Percentiles rank a stretch among this genome's conserved stretches.
These are phyloP conservation scores for Colletotrichum chlorophyti DNA, from an alignment of 2,329 filamentous ascomycete genomes.

Conservation along the genomic window DNA sequence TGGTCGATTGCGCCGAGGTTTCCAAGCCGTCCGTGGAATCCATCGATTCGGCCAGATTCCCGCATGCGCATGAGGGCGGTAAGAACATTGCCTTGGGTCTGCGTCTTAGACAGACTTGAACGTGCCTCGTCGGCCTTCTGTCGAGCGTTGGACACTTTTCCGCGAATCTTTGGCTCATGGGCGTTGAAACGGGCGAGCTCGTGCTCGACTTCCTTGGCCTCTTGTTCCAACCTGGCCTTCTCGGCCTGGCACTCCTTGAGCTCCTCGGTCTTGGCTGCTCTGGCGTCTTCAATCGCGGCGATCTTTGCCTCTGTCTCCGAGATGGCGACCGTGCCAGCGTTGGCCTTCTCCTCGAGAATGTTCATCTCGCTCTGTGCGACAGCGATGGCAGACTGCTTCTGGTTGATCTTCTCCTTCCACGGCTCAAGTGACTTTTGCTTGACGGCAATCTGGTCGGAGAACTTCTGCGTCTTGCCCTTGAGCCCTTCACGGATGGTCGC, in stretches of 20 bases:
- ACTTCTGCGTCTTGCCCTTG: conserved; percentile 93
- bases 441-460: conserved; percentile 88
- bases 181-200: conserved; percentile 76
- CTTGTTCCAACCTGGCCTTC: conserved; percentile 75
- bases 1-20: conserved; percentile 93
- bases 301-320: conserved; percentile 86
- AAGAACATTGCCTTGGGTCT: conserved; percentile 92
- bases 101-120: conserved; percentile 86
- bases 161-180: conserved; percentile 82
- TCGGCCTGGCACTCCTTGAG: conserved; percentile 78
- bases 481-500: conserved; percentile 82
- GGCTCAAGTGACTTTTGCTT: conserved; percentile 96
- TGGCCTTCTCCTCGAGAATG: conserved; percentile 88
- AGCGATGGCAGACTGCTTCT: conserved; percentile 92
- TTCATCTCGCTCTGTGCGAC: conserved; percentile 94
- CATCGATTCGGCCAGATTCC: conserved; percentile 95
- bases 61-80: conserved; percentile 92
- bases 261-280: conserved; percentile 73
- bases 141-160: conserved; percentile 85
- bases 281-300: conserved; percentile 72
- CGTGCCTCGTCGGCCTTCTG: conserved; percentile 97
- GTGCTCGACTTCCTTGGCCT: conserved; percentile 73
- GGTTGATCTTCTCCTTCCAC: conserved; percentile 96
- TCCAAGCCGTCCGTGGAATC: conserved; percentile 93
- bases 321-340: conserved; percentile 82